phyloP scores from a whole-genome alignment of 2,329 filamentous ascomycete species.

The Rutstroemia sp. region DNA sequence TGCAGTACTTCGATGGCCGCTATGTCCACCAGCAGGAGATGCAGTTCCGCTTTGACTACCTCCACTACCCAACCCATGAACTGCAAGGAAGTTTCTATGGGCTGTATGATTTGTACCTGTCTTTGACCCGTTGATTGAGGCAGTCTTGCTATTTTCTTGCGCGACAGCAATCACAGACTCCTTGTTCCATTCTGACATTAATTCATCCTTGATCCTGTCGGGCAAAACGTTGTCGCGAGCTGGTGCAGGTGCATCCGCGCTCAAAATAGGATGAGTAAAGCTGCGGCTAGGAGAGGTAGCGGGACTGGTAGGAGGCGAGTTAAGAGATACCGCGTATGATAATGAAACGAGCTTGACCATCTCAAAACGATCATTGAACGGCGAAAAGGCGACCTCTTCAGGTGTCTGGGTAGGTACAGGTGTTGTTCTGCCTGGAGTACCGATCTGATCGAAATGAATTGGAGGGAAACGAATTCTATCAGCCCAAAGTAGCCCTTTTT shows the following conservation, averaged over 20 bases:
- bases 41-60: conserved; percentile 31
- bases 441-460: conserved; percentile 53
- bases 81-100: conserved; percentile 48
- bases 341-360: conserved; percentile 69
- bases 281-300: conserved; percentile 60
- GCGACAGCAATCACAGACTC: conserved; percentile 64
- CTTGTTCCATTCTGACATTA: conserved; percentile 73
- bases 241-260: conserved; percentile 36
- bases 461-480: conserved; percentile 66
- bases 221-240: conserved; percentile 53
- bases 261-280: conserved; percentile 55
- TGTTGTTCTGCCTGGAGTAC: conserved; percentile 41
- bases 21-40: conserved; percentile 38
- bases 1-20: conserved; percentile 19
- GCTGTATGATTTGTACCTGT: conserved; percentile 46
- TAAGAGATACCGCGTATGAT: conserved; percentile 56
- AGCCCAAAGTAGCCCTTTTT: conserved; percentile 71
- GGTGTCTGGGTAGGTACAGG: conserved; percentile 43
- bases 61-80: conserved; percentile 43
- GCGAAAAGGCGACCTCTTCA: conserved; percentile 57
- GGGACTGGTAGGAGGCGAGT: conserved; percentile 63
- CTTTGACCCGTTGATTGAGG: conserved; percentile 70
- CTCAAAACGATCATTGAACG: conserved; percentile 66
- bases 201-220: conserved; percentile 59
- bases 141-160: conserved; percentile 61